A percentile compares a stretch with the other conserved stretches of the same genome.
Evolutionary conservation across 2,329 filamentous ascomycete species (phyloP).

Genomic region (Lachnellula willkommii): DNA sequence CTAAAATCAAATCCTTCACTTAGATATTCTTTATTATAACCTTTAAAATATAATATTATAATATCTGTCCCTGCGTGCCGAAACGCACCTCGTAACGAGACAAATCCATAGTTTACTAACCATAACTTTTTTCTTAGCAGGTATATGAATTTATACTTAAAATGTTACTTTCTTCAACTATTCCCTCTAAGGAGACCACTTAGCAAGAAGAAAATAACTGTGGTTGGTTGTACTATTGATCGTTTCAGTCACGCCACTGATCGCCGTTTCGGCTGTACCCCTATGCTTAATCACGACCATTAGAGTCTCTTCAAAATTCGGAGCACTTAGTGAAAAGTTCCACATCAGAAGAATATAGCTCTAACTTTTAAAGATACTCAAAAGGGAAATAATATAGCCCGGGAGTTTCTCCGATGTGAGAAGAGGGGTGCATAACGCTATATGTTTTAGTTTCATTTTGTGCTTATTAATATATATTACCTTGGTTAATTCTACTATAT

Average conservation of each 20-base stretch:
- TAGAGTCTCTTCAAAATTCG: too few species aligned
- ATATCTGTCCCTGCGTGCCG: too few species aligned
- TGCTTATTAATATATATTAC: not conserved
- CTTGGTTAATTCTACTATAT: not conserved
- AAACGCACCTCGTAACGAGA: too few species aligned
- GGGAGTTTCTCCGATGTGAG: not conserved
- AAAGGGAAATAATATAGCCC: not conserved
- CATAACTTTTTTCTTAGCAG: not conserved
- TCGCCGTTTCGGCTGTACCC: not conserved
- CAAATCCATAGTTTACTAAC: too few species aligned
- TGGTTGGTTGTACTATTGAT: conserved; percentile 10
- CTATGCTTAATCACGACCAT: too few species aligned
- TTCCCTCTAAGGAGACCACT: conserved; percentile 18
- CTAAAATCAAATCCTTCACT: too few species aligned
- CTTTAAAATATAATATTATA: too few species aligned
- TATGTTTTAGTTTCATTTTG: not conserved
- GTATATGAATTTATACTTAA: too few species aligned
- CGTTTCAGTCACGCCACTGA: conserved; percentile 11
- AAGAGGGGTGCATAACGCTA: not conserved
- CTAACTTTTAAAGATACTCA: too few species aligned
- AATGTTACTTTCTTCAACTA: conserved; percentile 8
- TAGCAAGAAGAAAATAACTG: conserved; percentile 4
- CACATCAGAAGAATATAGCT: too few species aligned
- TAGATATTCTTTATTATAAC: too few species aligned
- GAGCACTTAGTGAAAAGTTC: too few species aligned